Evolutionary conservation across 2,329 filamentous ascomycete genomes (phyloP).

Genomic region (Davidsoniella neocaledoniae): DNA sequence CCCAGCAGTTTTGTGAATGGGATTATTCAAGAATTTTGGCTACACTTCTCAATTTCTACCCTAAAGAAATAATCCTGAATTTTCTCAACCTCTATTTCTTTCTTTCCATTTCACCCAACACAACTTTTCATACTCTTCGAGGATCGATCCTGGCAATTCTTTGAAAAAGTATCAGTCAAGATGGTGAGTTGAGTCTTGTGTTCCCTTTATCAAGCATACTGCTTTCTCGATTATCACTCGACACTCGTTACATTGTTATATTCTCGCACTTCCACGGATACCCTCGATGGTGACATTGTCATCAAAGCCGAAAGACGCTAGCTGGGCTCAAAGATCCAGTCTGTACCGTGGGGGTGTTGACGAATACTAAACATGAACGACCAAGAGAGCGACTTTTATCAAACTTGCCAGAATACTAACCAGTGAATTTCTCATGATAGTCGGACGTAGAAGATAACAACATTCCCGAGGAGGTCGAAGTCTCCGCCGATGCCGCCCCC

Average conservation of each 20-base stretch:
- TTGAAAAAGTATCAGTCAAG: constrained; percentile 32
- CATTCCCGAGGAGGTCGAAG: constrained; percentile 88
- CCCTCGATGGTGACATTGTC: too few relatives aligned
- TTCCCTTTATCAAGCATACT: not conserved
- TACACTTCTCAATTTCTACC: constrained; percentile 11
- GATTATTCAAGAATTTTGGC: constrained; percentile 9
- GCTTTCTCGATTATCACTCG: not conserved
- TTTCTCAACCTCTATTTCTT: constrained; percentile 13
- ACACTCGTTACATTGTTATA: not conserved
- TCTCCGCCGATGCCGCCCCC: constrained; percentile 72
- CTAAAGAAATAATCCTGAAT: not conserved
- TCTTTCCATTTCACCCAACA: constrained; percentile 19
- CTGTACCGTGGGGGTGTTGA: too few relatives aligned
- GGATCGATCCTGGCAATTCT: constrained; percentile 45
- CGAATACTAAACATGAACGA: too few relatives aligned
- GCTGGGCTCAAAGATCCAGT: too few relatives aligned
- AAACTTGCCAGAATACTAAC: not conserved
- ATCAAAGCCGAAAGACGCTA: too few relatives aligned
- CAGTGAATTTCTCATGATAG: constrained; percentile 28
- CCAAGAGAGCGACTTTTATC: too few relatives aligned
- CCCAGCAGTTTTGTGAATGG: constrained; percentile 11
- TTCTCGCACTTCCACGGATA: not conserved
- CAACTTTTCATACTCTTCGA: constrained; percentile 39
- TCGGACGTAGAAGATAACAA: constrained; percentile 99
- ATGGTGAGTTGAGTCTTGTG: constrained; percentile 34